A percentile compares a stretch with the other conserved stretches of the same genome.
Evolutionary conservation across 2,329 filamentous ascomycete genomes (phyloP).

Genomic region (Cladosporium cucumerinum): DNA sequence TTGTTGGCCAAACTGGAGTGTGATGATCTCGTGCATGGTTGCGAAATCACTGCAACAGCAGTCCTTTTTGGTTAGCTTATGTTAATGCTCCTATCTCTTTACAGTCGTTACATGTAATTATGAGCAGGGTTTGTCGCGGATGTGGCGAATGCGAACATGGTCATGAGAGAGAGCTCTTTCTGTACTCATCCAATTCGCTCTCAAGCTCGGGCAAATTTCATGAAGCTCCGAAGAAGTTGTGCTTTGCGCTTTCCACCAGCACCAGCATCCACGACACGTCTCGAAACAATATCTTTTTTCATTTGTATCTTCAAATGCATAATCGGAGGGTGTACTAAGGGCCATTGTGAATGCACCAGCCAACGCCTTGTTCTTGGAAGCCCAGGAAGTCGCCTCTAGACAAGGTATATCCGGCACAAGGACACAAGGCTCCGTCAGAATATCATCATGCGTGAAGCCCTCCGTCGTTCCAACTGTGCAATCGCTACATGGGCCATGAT

Average conservation of each 20-base stretch:
- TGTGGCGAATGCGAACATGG: background rate
- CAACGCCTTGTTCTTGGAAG: background rate
- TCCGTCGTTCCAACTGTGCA: background rate
- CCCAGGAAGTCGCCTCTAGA: background rate
- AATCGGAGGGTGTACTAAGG: background rate
- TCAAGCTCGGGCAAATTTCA: background rate
- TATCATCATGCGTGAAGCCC: background rate
- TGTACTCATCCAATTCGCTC: background rate
- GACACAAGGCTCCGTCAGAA: background rate
- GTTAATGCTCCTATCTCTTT: background rate
- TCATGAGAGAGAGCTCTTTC: background rate
- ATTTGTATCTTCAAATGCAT: background rate
- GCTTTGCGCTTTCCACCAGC: background rate
- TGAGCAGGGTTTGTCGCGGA: background rate
- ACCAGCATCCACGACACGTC: background rate
- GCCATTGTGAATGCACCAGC: background rate
- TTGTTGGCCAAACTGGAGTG: slow-evolving; percentile 85
- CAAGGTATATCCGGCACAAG: background rate
- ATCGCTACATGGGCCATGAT: background rate
- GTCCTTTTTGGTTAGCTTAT: background rate
- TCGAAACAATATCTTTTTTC: background rate
- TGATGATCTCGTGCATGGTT: slow-evolving; percentile 89
- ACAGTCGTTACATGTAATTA: background rate
- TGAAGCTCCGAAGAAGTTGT: background rate
- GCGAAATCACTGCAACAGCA: background rate